These are phyloP conservation scores for Fusarium sacchari DNA, from an alignment of 2,329 filamentous ascomycete genomes.

Conservation along the genomic window DNA sequence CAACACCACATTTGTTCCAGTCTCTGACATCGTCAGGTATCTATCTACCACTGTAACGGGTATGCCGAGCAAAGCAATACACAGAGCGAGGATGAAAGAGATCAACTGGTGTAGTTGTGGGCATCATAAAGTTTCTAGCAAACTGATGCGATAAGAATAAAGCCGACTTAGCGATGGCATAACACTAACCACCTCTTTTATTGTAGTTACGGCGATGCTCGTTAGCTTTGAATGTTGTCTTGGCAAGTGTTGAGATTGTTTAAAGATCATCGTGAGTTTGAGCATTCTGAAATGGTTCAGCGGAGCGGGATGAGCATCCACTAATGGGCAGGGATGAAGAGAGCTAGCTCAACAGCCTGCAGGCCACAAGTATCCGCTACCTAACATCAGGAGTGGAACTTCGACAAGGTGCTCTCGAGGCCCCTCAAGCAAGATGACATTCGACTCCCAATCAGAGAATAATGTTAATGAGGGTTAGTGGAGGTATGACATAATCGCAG, in stretches of 20 bases:
- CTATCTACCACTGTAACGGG: neutral
- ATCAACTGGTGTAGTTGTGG: constrained; percentile 1
- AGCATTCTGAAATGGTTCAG: constrained; percentile 36
- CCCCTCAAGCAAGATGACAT: constrained; percentile 47
- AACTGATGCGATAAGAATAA: constrained; percentile 13
- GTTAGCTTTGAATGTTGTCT: constrained; percentile 18
- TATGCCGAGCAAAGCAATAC: neutral
- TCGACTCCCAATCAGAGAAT: constrained; percentile 41
- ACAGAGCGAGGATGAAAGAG: neutral
- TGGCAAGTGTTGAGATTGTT: constrained; percentile 33
- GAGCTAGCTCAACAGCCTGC: constrained; percentile 26
- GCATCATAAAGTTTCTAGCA: constrained; percentile 7
- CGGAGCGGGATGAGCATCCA: constrained; percentile 40
- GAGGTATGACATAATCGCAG: constrained; percentile 45
- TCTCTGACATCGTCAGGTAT: constrained; percentile 22
- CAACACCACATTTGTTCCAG: constrained; percentile 36
- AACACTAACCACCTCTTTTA: neutral
- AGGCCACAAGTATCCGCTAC: constrained; percentile 33
- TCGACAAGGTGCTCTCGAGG: constrained; percentile 36
- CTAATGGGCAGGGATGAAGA: constrained; percentile 24
- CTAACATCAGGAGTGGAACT: constrained; percentile 29
- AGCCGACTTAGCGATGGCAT: constrained; percentile 1
- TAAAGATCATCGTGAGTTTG: constrained; percentile 41
- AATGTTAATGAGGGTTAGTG: constrained; percentile 30
- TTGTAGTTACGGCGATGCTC: constrained; percentile 19